A percentile compares a stretch with the other conserved stretches of the same genome.
Conservation (phyloP, 352 stramenopile genomes). For the Peronosclerospora sorghi region DNA sequence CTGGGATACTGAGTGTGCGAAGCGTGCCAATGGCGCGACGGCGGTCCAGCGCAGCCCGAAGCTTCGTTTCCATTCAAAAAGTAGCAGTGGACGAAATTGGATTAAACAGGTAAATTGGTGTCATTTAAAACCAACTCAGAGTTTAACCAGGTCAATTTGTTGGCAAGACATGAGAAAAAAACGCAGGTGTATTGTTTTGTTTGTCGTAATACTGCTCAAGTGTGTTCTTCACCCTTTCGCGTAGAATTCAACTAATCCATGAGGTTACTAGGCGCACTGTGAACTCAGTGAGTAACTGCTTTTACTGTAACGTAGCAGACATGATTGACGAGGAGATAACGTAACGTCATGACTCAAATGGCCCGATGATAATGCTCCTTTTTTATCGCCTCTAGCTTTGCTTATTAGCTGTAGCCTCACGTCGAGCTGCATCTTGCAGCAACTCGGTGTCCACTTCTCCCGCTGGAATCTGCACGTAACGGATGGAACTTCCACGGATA, state of each 20-base stretch:
- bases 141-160: no score
- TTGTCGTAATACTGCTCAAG: no score
- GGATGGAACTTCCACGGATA: slow-evolving; percentile 94
- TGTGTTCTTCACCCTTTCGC: no score
- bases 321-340: background rate
- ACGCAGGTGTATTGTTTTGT: no score
- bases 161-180: no score
- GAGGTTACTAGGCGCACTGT: no score
- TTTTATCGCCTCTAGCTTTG: slow-evolving; percentile 32
- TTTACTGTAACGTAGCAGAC: slow-evolving; percentile 4
- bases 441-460: slow-evolving; percentile 95
- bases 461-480: slow-evolving; percentile 97
- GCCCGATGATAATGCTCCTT: background rate
- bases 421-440: slow-evolving; percentile 72
- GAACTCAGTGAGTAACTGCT: no score
- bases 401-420: slow-evolving; percentile 67
- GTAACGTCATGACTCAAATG: no score
- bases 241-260: no score
- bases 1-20: slow-evolving; percentile 27
- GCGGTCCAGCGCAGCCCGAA: slow-evolving; percentile 16
- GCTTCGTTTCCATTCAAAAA: slow-evolving; percentile 24
- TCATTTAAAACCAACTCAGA: no score
- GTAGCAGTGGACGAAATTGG: no score
- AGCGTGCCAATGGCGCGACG: slow-evolving; percentile 42
- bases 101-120: no score